Conservation (phyloP, 2,329 filamentous ascomycete genomes). For the Sclerotinia trifoliorum region DNA sequence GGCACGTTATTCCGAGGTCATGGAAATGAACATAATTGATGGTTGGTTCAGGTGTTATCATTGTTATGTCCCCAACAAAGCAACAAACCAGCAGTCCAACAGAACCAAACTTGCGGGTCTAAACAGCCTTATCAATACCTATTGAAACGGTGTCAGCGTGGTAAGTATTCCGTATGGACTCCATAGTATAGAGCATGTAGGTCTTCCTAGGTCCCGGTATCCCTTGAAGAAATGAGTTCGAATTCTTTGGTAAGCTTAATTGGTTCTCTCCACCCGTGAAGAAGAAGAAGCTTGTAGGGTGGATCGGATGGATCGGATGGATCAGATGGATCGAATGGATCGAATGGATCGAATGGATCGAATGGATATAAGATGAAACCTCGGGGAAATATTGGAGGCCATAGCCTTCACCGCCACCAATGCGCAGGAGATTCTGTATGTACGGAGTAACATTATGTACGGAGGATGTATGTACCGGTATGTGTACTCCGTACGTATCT, state of each 20-base stretch:
- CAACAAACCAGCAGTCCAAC: not conserved
- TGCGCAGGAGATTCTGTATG: no score
- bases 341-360: not conserved
- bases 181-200: no score
- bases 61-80: not conserved
- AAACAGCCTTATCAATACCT: constrained; percentile 6
- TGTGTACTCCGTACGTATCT: no score
- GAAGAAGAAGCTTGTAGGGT: not conserved
- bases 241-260: not conserved
- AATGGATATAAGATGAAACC: not conserved
- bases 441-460: no score
- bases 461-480: no score
- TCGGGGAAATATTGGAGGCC: constrained; percentile 1
- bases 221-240: not conserved
- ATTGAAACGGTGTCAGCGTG: not conserved
- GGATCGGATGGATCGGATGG: not conserved
- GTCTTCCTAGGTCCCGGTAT: no score
- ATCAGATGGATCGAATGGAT: no score
- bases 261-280: not conserved
- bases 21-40: no score
- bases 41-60: no score
- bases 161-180: not conserved
- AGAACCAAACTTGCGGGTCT: constrained; percentile 7
- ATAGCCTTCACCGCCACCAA: constrained; percentile 2
- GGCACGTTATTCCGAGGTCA: no score